Evolutionary conservation across 352 stramenopile species (phyloP), one percentile per base, ranked within the genome.

Genomic region (Phytophthora tentaculata): DNA sequence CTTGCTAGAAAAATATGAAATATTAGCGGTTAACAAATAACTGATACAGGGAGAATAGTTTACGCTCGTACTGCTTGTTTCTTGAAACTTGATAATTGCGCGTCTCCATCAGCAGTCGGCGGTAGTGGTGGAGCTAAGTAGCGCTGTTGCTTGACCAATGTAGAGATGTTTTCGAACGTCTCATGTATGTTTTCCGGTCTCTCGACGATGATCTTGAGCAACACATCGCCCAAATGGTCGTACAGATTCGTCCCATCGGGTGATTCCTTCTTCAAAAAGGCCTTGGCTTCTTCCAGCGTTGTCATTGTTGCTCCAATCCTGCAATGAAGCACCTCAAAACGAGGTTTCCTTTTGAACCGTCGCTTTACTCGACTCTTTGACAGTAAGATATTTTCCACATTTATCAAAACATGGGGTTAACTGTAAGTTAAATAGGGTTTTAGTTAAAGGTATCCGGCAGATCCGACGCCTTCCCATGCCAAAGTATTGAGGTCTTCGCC

Each of bases 201-300:
- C 61, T 98, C 92, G 8, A 91, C 81, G 14, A 96, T 78, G 50
- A 92, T 89, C 71, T 96, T 96, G 50, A 96, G 77, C 52, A 96
- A 67, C 13, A 96, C 86, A 44, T 96, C 88, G 2, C 88, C 89
- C 43, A 96, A 71, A 49, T 96, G 88, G 57, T 95, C 87, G 61
- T 97, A 96, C 26, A 97, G 65, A 62, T 91, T 94, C 12, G 88
- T 91, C 32, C 87, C 88, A 49, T 94, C 86, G 5, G 54, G 44
- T 7, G 67, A 69, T 41, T 96, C 84, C 52, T 94, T 89, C 75
- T 96, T 90, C 56, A 97, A 64, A 66, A 95, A 97, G 2, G 92
- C 90, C 67, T 96, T 96, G 20, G 90, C 91, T 66, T 95, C 86
- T 32, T 97, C 91, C 47, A 96, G 70, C 48, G 82, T 92, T 61